Evolutionary conservation across 345 rosid species (phyloP), one percentile per base, ranked within the genome.

Genomic region (Populus simonii): DNA sequence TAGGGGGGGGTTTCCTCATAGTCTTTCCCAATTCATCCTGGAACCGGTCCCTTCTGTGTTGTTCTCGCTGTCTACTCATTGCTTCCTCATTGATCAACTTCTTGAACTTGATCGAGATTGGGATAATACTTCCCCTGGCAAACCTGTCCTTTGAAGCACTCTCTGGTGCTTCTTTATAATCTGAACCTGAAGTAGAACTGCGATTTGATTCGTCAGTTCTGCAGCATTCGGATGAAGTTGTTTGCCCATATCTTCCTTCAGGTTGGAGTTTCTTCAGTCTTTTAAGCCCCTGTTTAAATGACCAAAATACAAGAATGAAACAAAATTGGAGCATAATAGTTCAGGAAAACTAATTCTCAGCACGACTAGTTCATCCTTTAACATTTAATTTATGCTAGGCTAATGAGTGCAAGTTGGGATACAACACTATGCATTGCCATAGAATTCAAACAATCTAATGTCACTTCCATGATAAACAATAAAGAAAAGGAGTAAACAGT

Each of bases 181-280:
- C 35, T 72, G 73, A 70, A 41, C 35, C 6, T 5, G 79, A 66
- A 51, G 77, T 55, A 27, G 7, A 29, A 53, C 23, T 80, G 55
- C 36, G 41, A 53, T 49, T 86, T 53, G 81, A 62, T 81, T 83
- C 86, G 11, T 76, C 89, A 75, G 74, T 66, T 79, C 86, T 55
- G 66, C 66, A 43, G 72, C 36, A 79, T 74, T 79, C 87, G 38
- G 79, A 59, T 61, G 79, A 59, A 70, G 74, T 43, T 35, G 66
- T 33, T 74, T 75, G 89, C 68, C 84, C 88, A 70, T 77, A 76
- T 83, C 84, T 85, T 79, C 76, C 85, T 69, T 82, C 86, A 59
- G 70, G 39, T 35, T 85, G 90, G 53, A 84, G 83, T 82, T 86
- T 91, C 90, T 88, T 90, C 78, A 91, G 70, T 83, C 93, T 85